Percentiles rank a stretch among this genome's conserved stretches.
These are phyloP conservation scores for Cladophialophora psammophila DNA, from an alignment of 2,329 filamentous ascomycete species.

Conservation along the genomic window DNA sequence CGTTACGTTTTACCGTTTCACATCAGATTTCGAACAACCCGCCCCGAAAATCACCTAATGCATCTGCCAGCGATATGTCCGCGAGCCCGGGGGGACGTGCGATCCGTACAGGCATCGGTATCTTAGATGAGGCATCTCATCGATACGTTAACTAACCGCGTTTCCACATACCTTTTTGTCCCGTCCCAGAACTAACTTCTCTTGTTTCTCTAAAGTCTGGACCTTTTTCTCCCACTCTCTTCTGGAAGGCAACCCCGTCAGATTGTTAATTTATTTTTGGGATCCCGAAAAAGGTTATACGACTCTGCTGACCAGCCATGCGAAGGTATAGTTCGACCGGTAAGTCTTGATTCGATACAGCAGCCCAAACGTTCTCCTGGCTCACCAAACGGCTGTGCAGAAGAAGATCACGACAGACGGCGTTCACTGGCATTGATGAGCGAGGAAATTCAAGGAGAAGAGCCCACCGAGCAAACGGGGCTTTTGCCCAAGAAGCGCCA, in stretches of 20 bases:
- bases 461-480: constrained; percentile 52
- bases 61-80: not conserved
- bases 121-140: not conserved
- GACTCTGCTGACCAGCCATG: constrained; percentile 12
- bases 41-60: not conserved
- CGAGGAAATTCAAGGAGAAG: constrained; percentile 29
- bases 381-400: constrained; percentile 10
- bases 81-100: not conserved
- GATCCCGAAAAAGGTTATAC: not conserved
- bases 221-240: not conserved
- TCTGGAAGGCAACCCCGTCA: not conserved
- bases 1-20: constrained; percentile 5
- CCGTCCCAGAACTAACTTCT: not conserved
- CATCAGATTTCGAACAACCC: not conserved
- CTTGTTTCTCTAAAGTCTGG: not conserved
- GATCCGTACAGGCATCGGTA: not conserved
- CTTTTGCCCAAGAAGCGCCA: constrained; percentile 49
- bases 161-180: not conserved
- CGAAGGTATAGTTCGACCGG: constrained; percentile 30
- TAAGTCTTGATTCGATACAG: constrained; percentile 12
- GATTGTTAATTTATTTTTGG: not conserved
- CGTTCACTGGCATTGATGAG: constrained; percentile 23
- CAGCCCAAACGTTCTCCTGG: not conserved
- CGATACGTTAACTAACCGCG: not conserved
- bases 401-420: constrained; percentile 27